Evolutionary conservation across 306 rosid genomes (phyloP).

Genomic region (Dicorynia guianensis): DNA sequence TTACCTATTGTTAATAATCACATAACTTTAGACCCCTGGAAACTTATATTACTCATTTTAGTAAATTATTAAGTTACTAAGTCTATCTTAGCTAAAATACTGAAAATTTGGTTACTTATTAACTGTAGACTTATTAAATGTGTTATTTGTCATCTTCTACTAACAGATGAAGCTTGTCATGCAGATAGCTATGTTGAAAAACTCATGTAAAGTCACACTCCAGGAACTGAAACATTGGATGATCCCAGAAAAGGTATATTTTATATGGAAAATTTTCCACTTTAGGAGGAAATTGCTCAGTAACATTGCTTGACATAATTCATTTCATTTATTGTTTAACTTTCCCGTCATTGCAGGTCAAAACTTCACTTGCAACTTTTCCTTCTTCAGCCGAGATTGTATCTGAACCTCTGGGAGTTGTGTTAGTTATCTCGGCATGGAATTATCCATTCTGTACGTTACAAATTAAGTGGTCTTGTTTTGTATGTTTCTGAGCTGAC

Average conservation of each 20-base stretch:
- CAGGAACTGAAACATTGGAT: slow-evolving; percentile 78
- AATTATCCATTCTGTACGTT: slow-evolving; percentile 96
- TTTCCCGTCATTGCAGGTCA: slow-evolving; percentile 60
- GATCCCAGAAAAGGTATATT: slow-evolving; percentile 78
- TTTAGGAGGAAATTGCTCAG: neutral
- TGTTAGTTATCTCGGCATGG: slow-evolving; percentile 91
- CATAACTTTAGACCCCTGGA: too few relatives aligned
- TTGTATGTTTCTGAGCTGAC: slow-evolving; percentile 23
- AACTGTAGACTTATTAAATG: neutral
- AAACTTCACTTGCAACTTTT: slow-evolving; percentile 73
- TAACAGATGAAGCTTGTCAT: slow-evolving; percentile 38
- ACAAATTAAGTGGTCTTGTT: slow-evolving; percentile 23
- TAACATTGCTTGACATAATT: too few relatives aligned
- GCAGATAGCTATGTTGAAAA: slow-evolving; percentile 79
- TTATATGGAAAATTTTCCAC: slow-evolving; percentile 20
- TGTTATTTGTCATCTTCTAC: slow-evolving; percentile 34
- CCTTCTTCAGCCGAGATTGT: slow-evolving; percentile 97
- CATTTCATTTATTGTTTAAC: slow-evolving; percentile 21
- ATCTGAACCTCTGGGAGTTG: slow-evolving; percentile 92
- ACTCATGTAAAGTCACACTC: slow-evolving; percentile 62
- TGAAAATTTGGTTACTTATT: slow-evolving; percentile 13
- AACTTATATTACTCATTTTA: too few relatives aligned
- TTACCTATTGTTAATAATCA: too few relatives aligned
- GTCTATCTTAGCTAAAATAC: slow-evolving; percentile 17
- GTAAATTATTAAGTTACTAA: too few relatives aligned